Conservation (phyloP, 1,139 yeast species). For the Saccharomycopsis hybrid region DNA sequence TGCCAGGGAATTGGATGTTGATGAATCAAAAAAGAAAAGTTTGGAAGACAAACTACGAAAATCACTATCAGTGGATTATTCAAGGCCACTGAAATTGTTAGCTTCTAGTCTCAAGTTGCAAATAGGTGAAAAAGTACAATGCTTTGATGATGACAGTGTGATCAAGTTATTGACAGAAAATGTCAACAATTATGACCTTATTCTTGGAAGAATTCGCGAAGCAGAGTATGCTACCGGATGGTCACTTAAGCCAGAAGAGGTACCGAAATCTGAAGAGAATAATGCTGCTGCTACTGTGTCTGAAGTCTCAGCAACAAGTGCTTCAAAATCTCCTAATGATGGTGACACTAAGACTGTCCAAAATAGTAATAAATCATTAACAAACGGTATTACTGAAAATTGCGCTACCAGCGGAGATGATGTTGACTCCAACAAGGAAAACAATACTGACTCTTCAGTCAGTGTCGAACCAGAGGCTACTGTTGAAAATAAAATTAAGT, state of each 20-base stretch:
- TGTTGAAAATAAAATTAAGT: too few relatives aligned
- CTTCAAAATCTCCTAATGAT: too few relatives aligned
- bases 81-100: slow-evolving; percentile 22
- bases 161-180: slow-evolving; percentile 36
- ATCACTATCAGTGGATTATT: slow-evolving; percentile 28
- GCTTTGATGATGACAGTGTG: slow-evolving; percentile 54
- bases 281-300: too few relatives aligned
- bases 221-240: slow-evolving; percentile 40
- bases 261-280: too few relatives aligned
- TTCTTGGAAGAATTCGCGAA: slow-evolving; percentile 53
- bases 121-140: slow-evolving; percentile 31
- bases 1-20: slow-evolving; percentile 16
- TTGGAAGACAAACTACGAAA: slow-evolving; percentile 21
- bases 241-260: slow-evolving; percentile 18
- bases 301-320: slow-evolving; percentile 11
- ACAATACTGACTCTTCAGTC: too few relatives aligned
- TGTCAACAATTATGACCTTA: slow-evolving; percentile 35
- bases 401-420: too few relatives aligned
- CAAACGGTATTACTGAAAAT: too few relatives aligned
- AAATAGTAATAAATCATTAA: too few relatives aligned
- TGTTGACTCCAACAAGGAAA: too few relatives aligned
- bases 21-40: slow-evolving; percentile 14
- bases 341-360: too few relatives aligned
- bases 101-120: slow-evolving; percentile 7
- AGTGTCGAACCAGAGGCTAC: too few relatives aligned